Conservation (phyloP, 1,284 basidiomycete genomes). For the Tausonia pullulans region DNA sequence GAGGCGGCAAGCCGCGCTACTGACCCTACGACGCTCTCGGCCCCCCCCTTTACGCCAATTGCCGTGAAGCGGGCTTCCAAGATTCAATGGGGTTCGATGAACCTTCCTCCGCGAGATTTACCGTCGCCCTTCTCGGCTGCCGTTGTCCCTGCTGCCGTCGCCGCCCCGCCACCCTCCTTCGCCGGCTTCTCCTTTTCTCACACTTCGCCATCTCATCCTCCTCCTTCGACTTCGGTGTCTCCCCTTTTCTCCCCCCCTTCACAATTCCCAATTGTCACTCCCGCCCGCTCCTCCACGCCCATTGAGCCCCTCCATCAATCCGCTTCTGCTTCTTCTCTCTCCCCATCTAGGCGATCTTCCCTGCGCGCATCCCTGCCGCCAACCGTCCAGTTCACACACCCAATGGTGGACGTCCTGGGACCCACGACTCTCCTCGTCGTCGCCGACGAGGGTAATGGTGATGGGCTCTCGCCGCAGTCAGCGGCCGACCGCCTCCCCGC, state of each 20-base stretch:
- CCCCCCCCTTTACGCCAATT: too few relatives aligned
- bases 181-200: neutral
- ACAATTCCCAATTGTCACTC: too few relatives aligned
- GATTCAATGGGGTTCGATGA: neutral
- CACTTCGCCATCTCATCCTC: too few relatives aligned
- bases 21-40: too few relatives aligned
- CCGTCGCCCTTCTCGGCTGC: neutral
- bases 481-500: neutral
- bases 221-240: too few relatives aligned
- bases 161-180: neutral
- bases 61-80: neutral
- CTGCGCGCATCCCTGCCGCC: neutral
- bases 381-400: neutral
- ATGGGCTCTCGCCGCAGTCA: too few relatives aligned
- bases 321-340: neutral
- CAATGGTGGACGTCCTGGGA: neutral
- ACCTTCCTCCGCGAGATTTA: neutral
- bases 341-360: neutral
- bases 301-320: too few relatives aligned
- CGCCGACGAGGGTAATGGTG: too few relatives aligned
- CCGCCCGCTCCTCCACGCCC: too few relatives aligned
- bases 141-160: neutral
- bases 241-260: too few relatives aligned
- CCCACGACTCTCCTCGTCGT: neutral
- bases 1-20: neutral